phyloP scores from a whole-genome alignment of 306 rosid species.

The Prunus salicina region DNA sequence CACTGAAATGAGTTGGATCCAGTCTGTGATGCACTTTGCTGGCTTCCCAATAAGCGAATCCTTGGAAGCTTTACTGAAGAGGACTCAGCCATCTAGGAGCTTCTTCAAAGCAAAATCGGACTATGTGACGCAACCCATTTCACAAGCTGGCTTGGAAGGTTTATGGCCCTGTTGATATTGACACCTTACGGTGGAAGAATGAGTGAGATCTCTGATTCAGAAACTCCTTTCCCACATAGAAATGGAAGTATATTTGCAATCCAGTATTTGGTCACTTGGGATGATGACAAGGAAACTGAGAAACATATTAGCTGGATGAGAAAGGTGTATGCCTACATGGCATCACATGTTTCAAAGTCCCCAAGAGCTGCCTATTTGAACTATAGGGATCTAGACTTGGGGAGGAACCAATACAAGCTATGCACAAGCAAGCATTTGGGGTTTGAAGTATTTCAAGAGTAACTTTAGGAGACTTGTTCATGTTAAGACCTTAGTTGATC shows the following conservation, averaged over 20 bases:
- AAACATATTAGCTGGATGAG: constrained; percentile 56
- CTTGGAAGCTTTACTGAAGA: constrained; percentile 46
- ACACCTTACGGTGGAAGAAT: constrained; percentile 65
- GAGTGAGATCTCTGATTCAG: constrained; percentile 47
- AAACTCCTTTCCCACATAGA: constrained; percentile 74
- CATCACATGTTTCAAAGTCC: constrained; percentile 54
- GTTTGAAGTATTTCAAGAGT: not conserved
- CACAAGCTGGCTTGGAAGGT: constrained; percentile 48
- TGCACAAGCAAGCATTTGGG: no score
- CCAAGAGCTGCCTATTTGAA: constrained; percentile 76
- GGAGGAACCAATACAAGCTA: no score
- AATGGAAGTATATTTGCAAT: constrained; percentile 53
- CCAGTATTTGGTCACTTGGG: constrained; percentile 48
- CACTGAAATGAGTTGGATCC: constrained; percentile 63
- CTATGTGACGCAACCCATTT: constrained; percentile 50
- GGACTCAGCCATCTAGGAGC: constrained; percentile 33
- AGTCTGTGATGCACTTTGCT: constrained; percentile 53
- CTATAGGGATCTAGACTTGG: constrained; percentile 19
- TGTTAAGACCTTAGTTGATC: no score
- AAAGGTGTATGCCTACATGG: constrained; percentile 52
- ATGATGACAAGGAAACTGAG: constrained; percentile 22
- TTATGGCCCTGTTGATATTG: constrained; percentile 35
- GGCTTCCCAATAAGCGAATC: constrained; percentile 47
- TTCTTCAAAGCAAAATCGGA: constrained; percentile 75
- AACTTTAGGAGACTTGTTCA: no score